Conservation (phyloP, 345 rosid species). For the Murraya paniculata region DNA sequence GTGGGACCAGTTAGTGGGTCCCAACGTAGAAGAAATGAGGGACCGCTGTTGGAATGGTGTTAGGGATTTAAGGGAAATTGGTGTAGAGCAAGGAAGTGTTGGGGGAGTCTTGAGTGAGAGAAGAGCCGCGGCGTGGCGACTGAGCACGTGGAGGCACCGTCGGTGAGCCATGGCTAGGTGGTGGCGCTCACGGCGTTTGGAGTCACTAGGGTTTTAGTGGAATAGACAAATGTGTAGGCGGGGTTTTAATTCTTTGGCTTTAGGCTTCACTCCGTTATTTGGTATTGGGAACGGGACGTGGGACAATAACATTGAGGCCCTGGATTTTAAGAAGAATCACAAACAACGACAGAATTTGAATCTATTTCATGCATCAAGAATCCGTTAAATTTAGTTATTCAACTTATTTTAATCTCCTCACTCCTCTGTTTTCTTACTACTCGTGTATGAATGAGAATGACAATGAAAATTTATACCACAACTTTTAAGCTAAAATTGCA, state of each 20-base stretch:
- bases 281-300: neutral
- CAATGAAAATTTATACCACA: no score
- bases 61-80: slow-evolving; percentile 19
- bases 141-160: slow-evolving; percentile 54
- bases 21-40: slow-evolving; percentile 8
- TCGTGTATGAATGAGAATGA: no score
- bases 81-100: neutral
- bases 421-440: no score
- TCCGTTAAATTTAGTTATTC: no score
- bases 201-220: neutral
- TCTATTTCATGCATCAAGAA: neutral
- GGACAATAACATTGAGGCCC: neutral
- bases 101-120: slow-evolving; percentile 22
- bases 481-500: no score
- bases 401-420: no score
- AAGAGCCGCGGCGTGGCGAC: slow-evolving; percentile 43
- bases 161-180: slow-evolving; percentile 53
- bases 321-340: neutral
- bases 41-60: slow-evolving; percentile 6
- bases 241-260: neutral
- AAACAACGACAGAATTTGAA: neutral
- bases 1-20: slow-evolving; percentile 21
- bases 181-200: slow-evolving; percentile 3
- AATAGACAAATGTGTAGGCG: neutral
- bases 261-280: no score